Percentiles rank a stretch among this genome's conserved stretches.
Conservation (phyloP, 768 basidiomycete species). For the Kwoniella sp. region DNA sequence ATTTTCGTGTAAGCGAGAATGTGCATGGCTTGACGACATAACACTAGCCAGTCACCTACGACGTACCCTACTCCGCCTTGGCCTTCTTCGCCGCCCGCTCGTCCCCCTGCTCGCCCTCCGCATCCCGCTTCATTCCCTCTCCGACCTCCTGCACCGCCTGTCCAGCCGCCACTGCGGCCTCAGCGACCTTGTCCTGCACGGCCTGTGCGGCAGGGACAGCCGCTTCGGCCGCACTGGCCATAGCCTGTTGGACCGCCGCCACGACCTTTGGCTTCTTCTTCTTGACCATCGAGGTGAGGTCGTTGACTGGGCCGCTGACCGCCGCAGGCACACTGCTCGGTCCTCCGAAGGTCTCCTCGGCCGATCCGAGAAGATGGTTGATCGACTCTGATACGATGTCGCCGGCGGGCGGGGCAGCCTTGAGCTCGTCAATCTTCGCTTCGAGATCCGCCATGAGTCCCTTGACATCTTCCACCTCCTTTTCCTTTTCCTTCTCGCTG, state of each 20-base stretch:
- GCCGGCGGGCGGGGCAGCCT: constrained; percentile 60
- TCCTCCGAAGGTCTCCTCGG: not conserved
- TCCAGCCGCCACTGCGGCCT: not conserved
- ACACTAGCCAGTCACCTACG: too few species aligned
- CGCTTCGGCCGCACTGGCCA: constrained; percentile 26
- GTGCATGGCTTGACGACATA: too few species aligned
- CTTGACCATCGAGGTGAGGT: constrained; percentile 76
- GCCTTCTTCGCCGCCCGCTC: constrained; percentile 17
- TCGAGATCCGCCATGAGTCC: constrained; percentile 75
- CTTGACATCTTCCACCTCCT: constrained; percentile 72
- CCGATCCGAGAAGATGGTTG: constrained; percentile 40
- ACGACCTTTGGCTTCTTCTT: constrained; percentile 69
- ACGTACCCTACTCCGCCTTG: constrained; percentile 23
- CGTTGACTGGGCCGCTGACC: constrained; percentile 58
- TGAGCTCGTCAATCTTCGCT: constrained; percentile 89
- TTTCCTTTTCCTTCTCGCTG: constrained; percentile 65
- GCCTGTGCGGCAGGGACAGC: constrained; percentile 2
- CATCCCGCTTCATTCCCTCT: not conserved
- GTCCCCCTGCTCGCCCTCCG: constrained; percentile 9
- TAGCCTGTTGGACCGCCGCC: constrained; percentile 6
- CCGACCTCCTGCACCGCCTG: not conserved
- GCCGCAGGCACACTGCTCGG: not conserved
- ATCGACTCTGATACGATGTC: constrained; percentile 46
- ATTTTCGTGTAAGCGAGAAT: too few species aligned
- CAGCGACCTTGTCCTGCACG: not conserved